These are phyloP conservation scores for Tuber melanosporum DNA, from an alignment of 495 filamentous ascomycete genomes.

Conservation along the genomic window DNA sequence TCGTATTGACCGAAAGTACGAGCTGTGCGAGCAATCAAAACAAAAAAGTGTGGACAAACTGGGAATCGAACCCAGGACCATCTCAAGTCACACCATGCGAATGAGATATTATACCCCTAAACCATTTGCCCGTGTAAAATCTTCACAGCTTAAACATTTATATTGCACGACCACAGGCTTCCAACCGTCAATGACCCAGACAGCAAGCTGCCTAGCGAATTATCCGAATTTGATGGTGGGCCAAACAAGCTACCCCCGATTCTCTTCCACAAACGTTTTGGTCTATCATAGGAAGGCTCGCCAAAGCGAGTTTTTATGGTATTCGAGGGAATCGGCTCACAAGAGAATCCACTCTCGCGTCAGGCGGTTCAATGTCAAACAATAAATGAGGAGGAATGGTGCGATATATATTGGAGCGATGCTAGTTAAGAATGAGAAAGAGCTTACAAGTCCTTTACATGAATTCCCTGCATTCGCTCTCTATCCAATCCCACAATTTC, in stretches of 20 bases:
- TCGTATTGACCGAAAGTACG: not conserved
- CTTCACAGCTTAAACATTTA: not conserved
- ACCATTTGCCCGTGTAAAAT: constrained; percentile 12
- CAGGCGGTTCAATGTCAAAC: not conserved
- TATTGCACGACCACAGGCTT: not conserved
- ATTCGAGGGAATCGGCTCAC: not conserved
- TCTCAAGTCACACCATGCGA: constrained; percentile 16
- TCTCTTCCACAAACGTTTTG: not conserved
- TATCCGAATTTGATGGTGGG: not conserved
- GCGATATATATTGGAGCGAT: not conserved
- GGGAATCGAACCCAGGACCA: constrained; percentile 21
- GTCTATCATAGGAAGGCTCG: not conserved
- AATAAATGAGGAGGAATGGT: not conserved
- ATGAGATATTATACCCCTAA: constrained; percentile 27
- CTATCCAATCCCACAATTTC: constrained; percentile 45
- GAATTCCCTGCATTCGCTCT: constrained; percentile 39
- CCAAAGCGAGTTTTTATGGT: not conserved
- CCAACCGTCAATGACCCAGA: too few relatives aligned
- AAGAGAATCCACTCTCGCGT: not conserved
- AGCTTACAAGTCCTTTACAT: constrained; percentile 13
- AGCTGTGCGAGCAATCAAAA: not conserved
- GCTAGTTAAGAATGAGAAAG: not conserved
- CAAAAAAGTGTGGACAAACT: constrained; percentile 17
- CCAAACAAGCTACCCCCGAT: not conserved
- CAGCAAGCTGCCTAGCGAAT: too few relatives aligned